Base-by-base conservation (phyloP, 2,329 filamentous ascomycete species). In the Clarireedia monteithiana region DNA sequence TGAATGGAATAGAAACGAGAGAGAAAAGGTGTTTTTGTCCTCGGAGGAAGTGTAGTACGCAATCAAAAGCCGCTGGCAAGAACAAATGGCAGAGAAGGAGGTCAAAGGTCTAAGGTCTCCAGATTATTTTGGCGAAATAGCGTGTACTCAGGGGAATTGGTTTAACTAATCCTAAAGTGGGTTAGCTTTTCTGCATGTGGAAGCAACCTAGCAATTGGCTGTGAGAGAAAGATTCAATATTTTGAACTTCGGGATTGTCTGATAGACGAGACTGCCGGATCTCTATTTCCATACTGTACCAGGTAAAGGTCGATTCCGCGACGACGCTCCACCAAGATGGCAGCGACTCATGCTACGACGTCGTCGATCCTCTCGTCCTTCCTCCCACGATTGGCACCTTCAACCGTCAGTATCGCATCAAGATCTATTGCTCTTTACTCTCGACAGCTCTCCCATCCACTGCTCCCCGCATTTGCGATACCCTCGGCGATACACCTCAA, bases 401-500 rank as follows among this genome's bases (percentile, higher is more conserved):
- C 73, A 57, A 69, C 69, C 48, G 67, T 73, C 52, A 68, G 73
- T 58, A 68, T 71, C 24, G 69, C 74, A 27, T 72, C 75, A 48
- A 71, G 73, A 64, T 74, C 74, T 58, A 68, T 74, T 6, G 71
- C 72, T 1, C 60, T 78, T 47, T 76, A 74, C 53, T 73, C 74
- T 47, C 72, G 74, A 53, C 74, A 76, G 59, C 68, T 77, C 55
- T 71, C 74, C 38, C 66, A 74, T 60, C 72, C 77, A 51, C 72
- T 79, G 64, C 71, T 84, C 58, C 77, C 77, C 57, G 74, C 80
- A 15, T 74, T 85, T 58, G 74, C 82, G 6, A 71, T 86, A 40
- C 83, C 87, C 24, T 75, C 80, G 12, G 73, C 76, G 40, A 75
- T 89, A 62, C 78, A 73, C 24, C 71, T 83, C 63, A 82, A 76